Evolutionary conservation across 257 asterid genomes (phyloP).

Genomic region (Echites panduratus): DNA sequence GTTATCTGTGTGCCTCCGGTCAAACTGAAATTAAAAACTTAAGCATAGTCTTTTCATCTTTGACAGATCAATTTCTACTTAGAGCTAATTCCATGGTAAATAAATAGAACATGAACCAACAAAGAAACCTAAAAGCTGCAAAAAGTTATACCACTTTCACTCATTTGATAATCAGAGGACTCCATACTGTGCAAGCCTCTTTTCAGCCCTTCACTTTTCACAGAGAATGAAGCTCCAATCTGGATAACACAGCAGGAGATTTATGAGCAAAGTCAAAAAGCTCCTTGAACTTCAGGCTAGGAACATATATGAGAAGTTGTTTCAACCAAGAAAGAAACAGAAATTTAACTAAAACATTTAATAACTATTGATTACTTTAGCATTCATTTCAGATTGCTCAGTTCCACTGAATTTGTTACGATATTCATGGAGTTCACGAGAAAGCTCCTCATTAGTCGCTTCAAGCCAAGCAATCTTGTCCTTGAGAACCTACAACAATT

Average conservation of each 20-base stretch:
- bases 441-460: conserved; percentile 80
- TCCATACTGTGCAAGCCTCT: conserved; percentile 91
- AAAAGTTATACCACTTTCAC: conserved; percentile 62
- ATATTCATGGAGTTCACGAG: conserved; percentile 69
- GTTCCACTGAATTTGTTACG: conserved; percentile 48
- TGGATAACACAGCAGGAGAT: conserved; percentile 25
- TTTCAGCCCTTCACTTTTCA: conserved; percentile 77
- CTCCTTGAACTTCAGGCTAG: too few relatives aligned
- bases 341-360: neutral
- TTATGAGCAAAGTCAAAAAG: neutral
- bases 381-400: conserved; percentile 51
- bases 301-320: too few relatives aligned
- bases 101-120: neutral
- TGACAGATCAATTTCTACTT: conserved; percentile 4
- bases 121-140: conserved; percentile 16
- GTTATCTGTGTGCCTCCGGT: neutral
- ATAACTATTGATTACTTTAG: conserved; percentile 41
- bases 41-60: conserved; percentile 4
- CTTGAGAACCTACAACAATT: conserved; percentile 63
- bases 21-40: neutral
- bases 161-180: conserved; percentile 89
- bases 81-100: neutral
- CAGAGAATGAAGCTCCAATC: conserved; percentile 44
- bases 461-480: conserved; percentile 91
- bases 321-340: neutral